Evolutionary conservation across 2,329 filamentous ascomycete species (phyloP), one percentile per base, ranked within the genome.

Genomic region (Aspergillus sojae): DNA sequence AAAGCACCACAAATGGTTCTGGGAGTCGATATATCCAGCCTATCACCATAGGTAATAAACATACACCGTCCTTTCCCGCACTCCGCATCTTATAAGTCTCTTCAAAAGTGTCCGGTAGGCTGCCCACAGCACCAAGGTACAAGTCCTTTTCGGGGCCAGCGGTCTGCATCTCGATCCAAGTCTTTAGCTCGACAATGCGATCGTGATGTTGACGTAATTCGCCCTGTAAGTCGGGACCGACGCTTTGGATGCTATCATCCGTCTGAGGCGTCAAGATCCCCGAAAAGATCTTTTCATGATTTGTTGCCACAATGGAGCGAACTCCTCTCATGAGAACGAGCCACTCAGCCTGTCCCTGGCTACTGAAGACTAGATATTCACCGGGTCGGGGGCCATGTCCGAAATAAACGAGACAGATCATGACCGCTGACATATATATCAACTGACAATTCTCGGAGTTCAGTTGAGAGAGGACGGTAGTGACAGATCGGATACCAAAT

Each of bases 351-450:
- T 65, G 64, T 0, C 75, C 76, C 1, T 36, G 46, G 2, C 71
- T 66, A 53, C 72, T 74, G 57, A 77, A 77, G 1, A 77, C 68
- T 5, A 78, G 70, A 43, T 73, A 78, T 57, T 78, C 75, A 7
- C 74, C 73, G 0, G 52, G 30, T 7, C 66, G 63, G 1, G 75
- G 75, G 0, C 76, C 75, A 7, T 70, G 67, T 1, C 65, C 75
- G n/a, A 77, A 77, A 56, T 77, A 77, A 1, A 72, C 67, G 26
- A 78, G 67, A 53, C 74, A 76, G 19, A 78, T 71, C 43, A 78
- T 36, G 11, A 71, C 65, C 0, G 75, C 69, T 0, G 75, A 69
- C 30, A 76, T 72, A 61, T 77, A 78, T 12, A 77, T 67, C 10
- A 65, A 62, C 43, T 78, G 75, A 26, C 75, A 77, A 43, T 72